Percentiles rank a stretch among this genome's conserved stretches.
phyloP scores from a whole-genome alignment of 176 grass and related monocot genomes.

The Oropetium thomaeum region DNA sequence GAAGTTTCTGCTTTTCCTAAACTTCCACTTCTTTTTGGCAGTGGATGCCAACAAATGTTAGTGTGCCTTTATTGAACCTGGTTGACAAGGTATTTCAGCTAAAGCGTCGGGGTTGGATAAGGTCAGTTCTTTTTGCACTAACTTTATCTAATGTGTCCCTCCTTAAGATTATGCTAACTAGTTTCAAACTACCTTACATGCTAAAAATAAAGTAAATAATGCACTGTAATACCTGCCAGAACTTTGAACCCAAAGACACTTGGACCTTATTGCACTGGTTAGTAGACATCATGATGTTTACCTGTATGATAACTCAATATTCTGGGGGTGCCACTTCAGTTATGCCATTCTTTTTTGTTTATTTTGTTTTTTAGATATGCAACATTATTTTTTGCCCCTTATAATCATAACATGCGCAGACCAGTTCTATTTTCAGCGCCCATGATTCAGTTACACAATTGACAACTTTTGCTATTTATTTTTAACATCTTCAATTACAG shows the following conservation, averaged over 20 bases:
- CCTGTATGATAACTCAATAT: slow-evolving; percentile 18
- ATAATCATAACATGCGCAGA: slow-evolving; percentile 9
- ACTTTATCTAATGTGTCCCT: slow-evolving; percentile 17
- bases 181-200: slow-evolving; percentile 12
- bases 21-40: slow-evolving; percentile 32
- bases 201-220: not conserved
- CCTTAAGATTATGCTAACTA: slow-evolving; percentile 12
- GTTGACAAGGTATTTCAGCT: slow-evolving; percentile 98
- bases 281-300: not conserved
- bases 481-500: not conserved
- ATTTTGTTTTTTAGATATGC: not conserved
- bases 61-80: slow-evolving; percentile 78
- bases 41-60: slow-evolving; percentile 98
- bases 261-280: not conserved
- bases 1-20: slow-evolving; percentile 2
- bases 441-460: not conserved
- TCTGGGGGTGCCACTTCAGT: not conserved
- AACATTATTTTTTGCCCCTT: not conserved
- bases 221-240: not conserved
- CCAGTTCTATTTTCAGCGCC: slow-evolving; percentile 23
- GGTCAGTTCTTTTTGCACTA: slow-evolving; percentile 44
- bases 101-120: slow-evolving; percentile 88
- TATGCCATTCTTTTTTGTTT: not conserved
- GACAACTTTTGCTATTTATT: not conserved
- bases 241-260: not conserved